Evolutionary conservation across 2,329 filamentous ascomycete species (phyloP).

Genomic region (Penicillium olsonii): DNA sequence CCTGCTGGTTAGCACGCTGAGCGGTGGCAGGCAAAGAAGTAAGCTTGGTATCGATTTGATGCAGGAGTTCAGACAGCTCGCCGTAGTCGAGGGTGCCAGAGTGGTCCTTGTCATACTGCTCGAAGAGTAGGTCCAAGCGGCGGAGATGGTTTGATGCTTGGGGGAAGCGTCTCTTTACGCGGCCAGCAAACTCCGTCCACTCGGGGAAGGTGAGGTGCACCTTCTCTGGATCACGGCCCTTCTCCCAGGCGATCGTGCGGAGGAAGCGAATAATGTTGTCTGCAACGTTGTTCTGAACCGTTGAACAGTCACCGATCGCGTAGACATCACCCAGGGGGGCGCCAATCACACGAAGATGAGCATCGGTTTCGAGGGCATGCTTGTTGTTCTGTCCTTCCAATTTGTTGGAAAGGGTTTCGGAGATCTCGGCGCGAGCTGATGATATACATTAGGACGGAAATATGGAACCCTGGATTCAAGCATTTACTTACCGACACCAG

Average conservation of each 20-base stretch:
- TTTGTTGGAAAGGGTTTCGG: constrained; percentile 73
- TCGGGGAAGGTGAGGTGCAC: constrained; percentile 82
- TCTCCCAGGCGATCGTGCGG: constrained; percentile 85
- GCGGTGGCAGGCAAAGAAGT: constrained; percentile 94
- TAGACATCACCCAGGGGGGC: constrained; percentile 93
- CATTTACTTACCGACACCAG: constrained; percentile 66
- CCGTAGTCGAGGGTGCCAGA: constrained; percentile 91
- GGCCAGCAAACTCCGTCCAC: constrained; percentile 81
- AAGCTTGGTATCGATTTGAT: constrained; percentile 91
- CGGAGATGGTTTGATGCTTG: constrained; percentile 85
- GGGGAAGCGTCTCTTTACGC: constrained; percentile 86
- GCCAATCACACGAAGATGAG: constrained; percentile 85
- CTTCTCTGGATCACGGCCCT: constrained; percentile 85
- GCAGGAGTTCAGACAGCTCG: constrained; percentile 83
- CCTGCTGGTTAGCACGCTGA: constrained; percentile 94
- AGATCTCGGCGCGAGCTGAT: constrained; percentile 73
- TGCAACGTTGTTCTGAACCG: constrained; percentile 95
- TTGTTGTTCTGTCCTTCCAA: constrained; percentile 80
- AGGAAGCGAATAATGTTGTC: constrained; percentile 90
- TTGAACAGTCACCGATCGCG: constrained; percentile 92
- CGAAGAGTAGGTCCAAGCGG: constrained; percentile 87
- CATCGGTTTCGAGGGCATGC: constrained; percentile 91
- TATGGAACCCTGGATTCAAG: neutral
- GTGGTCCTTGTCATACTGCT: constrained; percentile 88
- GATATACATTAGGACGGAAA: constrained; percentile 2